phyloP scores from a whole-genome alignment of 345 rosid genomes.

The Citrus reticulata region DNA sequence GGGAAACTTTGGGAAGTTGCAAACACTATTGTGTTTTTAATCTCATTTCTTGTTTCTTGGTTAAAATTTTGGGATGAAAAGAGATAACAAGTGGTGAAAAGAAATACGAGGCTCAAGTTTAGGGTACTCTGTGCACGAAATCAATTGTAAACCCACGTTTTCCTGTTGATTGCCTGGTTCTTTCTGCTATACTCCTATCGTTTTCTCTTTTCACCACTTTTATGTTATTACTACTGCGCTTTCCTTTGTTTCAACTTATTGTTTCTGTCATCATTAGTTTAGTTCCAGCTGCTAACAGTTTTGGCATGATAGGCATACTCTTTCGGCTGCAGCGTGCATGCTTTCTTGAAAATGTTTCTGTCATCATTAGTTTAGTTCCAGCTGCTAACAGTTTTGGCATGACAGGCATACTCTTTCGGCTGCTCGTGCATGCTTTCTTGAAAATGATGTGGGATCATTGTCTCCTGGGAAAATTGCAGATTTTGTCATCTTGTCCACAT shows the following conservation, averaged over 20 bases:
- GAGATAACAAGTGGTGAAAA: not conserved
- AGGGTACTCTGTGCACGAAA: not conserved
- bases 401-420: slow-evolving; percentile 84
- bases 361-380: not conserved
- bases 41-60: not conserved
- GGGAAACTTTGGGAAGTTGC: not conserved
- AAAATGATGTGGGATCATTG: slow-evolving; percentile 69
- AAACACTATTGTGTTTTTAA: not conserved
- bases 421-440: slow-evolving; percentile 77
- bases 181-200: not conserved
- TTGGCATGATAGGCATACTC: slow-evolving; percentile 58
- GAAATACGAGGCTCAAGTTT: not conserved
- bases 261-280: not conserved
- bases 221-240: not conserved
- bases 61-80: not conserved
- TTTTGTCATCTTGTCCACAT: slow-evolving; percentile 57
- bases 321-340: slow-evolving; percentile 77
- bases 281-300: not conserved
- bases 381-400: slow-evolving; percentile 7
- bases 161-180: not conserved
- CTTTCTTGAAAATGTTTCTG: slow-evolving; percentile 49
- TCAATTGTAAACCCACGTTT: not conserved
- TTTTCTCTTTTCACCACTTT: not conserved
- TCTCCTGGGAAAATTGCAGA: slow-evolving; percentile 79
- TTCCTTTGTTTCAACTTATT: not conserved